Evolutionary conservation across 257 asterid genomes (phyloP).

Genomic region (Orobanche coerulescens): DNA sequence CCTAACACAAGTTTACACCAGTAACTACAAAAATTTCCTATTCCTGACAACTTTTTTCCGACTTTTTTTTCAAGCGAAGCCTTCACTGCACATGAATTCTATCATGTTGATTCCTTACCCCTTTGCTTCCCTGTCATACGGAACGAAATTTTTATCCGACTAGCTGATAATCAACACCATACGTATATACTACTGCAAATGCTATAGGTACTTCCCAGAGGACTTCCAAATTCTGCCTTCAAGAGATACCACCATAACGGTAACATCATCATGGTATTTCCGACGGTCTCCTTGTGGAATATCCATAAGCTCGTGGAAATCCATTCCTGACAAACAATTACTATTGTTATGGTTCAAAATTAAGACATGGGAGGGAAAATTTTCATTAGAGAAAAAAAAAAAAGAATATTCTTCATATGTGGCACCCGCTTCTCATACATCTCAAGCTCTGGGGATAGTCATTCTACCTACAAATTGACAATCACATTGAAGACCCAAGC

Average conservation of each 20-base stretch:
- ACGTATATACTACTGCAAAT: not conserved
- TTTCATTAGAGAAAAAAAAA: not conserved
- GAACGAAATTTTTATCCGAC: conserved; percentile 4
- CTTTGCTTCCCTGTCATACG: not conserved
- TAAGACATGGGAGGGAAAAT: not conserved
- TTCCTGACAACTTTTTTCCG: conserved; percentile 16
- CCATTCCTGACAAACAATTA: conserved; percentile 63
- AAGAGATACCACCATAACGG: conserved; percentile 96
- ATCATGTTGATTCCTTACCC: conserved; percentile 17
- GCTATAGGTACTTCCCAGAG: conserved; percentile 77
- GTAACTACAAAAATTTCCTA: conserved; percentile 68
- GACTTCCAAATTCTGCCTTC: conserved; percentile 98
- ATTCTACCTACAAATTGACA: too few relatives aligned
- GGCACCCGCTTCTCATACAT: too few relatives aligned
- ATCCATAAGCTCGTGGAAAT: conserved; percentile 86
- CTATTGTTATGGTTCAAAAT: conserved; percentile 17
- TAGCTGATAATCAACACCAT: conserved; percentile 11
- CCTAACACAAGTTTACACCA: conserved; percentile 41
- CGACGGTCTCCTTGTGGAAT: conserved; percentile 96
- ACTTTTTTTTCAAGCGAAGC: conserved; percentile 19
- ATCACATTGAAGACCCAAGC: too few relatives aligned
- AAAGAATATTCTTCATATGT: not conserved
- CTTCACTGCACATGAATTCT: conserved; percentile 16
- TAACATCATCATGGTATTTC: conserved; percentile 93
- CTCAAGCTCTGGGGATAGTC: too few relatives aligned